Percentiles rank a stretch among this genome's conserved stretches.
phyloP scores from a whole-genome alignment of 495 filamentous ascomycete genomes.

The Tuber magnatum region DNA sequence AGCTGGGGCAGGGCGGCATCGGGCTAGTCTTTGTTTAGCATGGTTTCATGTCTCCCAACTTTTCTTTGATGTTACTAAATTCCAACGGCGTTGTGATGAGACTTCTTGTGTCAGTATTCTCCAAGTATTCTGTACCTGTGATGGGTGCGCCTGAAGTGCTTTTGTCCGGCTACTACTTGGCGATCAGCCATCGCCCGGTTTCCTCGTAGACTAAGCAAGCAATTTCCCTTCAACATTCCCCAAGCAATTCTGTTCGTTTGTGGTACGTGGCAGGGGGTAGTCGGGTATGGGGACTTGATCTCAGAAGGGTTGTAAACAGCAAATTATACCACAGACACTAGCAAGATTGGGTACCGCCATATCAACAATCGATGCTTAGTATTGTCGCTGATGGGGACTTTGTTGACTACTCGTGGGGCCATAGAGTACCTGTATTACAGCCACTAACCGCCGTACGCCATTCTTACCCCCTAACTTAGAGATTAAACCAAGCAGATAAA shows the following conservation, averaged over 20 bases:
- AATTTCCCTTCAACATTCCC: not conserved
- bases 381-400: not conserved
- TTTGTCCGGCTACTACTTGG: not conserved
- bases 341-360: not conserved
- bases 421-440: not conserved
- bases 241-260: not conserved
- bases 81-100: not conserved
- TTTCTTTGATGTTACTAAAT: slow-evolving; percentile 3
- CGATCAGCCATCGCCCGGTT: not conserved
- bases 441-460: not conserved
- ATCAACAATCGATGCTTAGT: not conserved
- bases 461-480: not conserved
- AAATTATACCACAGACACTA: not conserved
- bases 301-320: not conserved
- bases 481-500: not conserved
- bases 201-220: not conserved
- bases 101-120: not conserved
- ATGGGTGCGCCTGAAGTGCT: not conserved
- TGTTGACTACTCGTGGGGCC: too few species aligned
- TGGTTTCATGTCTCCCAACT: not conserved
- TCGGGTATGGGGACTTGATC: not conserved
- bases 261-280: not conserved
- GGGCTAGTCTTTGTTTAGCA: slow-evolving; percentile 2
- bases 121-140: not conserved
- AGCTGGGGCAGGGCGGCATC: slow-evolving; percentile 1